Conservation (phyloP, 352 stramenopile species). For the Phytopythium aichiense region DNA sequence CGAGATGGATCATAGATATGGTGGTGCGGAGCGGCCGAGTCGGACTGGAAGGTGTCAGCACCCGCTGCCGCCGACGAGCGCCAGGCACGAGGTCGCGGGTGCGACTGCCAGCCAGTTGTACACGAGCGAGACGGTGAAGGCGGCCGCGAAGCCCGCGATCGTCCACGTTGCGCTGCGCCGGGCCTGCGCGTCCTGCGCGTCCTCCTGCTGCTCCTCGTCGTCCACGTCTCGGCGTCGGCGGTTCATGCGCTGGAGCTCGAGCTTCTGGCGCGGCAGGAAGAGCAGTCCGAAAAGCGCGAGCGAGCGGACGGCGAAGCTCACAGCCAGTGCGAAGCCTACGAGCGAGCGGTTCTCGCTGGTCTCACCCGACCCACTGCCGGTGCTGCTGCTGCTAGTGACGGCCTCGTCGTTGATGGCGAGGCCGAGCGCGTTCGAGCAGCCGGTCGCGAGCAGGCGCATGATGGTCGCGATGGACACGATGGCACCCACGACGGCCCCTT, state of each 20-base stretch:
- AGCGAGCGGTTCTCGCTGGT: slow-evolving; percentile 12
- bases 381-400: slow-evolving; percentile 9
- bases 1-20: not conserved
- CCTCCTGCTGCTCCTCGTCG: not conserved
- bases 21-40: not conserved
- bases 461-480: slow-evolving; percentile 51
- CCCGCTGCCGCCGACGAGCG: slow-evolving; percentile 28
- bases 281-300: slow-evolving; percentile 34
- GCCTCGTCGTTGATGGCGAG: slow-evolving; percentile 32
- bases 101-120: slow-evolving; percentile 34
- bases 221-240: not conserved
- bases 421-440: slow-evolving; percentile 36
- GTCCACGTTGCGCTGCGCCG: slow-evolving; percentile 29
- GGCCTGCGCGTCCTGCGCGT: not conserved
- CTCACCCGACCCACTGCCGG: not conserved
- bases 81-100: slow-evolving; percentile 25
- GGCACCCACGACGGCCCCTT: slow-evolving; percentile 50
- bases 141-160: slow-evolving; percentile 25
- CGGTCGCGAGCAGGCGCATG: slow-evolving; percentile 42
- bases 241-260: slow-evolving; percentile 35
- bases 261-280: slow-evolving; percentile 44
- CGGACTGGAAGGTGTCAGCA: slow-evolving; percentile 9
- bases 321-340: slow-evolving; percentile 30
- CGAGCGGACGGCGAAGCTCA: slow-evolving; percentile 38
- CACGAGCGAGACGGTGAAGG: slow-evolving; percentile 30